Conservation (phyloP, 176 grass and related monocot species). For the Luzula sylvatica region DNA sequence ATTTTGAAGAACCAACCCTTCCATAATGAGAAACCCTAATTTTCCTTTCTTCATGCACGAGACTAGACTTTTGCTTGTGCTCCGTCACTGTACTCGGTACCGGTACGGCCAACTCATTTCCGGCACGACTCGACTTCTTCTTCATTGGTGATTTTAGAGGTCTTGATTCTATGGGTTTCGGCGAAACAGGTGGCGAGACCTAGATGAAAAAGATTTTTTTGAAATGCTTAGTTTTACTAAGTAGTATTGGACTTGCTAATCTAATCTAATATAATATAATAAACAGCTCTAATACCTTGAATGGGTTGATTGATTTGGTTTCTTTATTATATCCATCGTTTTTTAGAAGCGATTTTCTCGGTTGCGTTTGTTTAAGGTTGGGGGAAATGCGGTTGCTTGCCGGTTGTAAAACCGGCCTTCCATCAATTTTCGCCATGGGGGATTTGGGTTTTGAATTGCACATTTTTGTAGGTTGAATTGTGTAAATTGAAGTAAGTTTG, state of each 20-base stretch:
- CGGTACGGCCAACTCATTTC: constrained; percentile 6
- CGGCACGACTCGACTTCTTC: not conserved
- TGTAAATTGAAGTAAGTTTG: not conserved
- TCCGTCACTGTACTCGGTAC: constrained; percentile 45
- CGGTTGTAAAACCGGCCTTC: constrained; percentile 77
- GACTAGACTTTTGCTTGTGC: constrained; percentile 50
- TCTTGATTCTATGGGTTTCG: constrained; percentile 22
- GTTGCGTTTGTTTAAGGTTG: constrained; percentile 30
- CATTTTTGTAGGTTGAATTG: constrained; percentile 28
- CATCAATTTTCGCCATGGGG: constrained; percentile 45
- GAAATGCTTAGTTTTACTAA: no score
- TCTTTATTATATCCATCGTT: constrained; percentile 9
- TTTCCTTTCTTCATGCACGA: constrained; percentile 79
- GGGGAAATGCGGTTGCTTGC: constrained; percentile 58
- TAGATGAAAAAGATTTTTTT: no score
- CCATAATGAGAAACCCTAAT: constrained; percentile 66
- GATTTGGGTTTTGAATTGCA: constrained; percentile 87
- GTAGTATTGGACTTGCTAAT: no score
- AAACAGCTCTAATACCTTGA: no score
- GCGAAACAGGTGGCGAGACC: constrained; percentile 9
- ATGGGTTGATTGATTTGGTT: not conserved
- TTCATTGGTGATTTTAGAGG: not conserved
- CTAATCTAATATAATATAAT: no score
- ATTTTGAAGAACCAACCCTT: constrained; percentile 36
- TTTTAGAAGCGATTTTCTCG: constrained; percentile 76